Evolutionary conservation across 176 grass and related monocot species (phyloP).

Genomic region (Oryza glaberrima): DNA sequence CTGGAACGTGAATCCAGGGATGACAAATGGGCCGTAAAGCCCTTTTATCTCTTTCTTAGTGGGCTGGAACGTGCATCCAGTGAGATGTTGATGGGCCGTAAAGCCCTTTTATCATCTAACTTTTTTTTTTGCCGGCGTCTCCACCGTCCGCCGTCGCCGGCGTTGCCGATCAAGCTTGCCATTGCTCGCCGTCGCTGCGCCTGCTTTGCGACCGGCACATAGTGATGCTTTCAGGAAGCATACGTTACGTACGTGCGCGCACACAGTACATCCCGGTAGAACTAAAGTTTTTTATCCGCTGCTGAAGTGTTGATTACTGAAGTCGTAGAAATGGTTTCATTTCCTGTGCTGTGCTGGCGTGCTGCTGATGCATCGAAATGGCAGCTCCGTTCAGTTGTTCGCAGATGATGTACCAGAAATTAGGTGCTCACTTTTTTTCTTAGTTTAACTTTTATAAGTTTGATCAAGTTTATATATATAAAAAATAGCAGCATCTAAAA

Average conservation of each 20-base stretch:
- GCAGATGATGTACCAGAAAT: slow-evolving; percentile 5
- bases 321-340: not conserved
- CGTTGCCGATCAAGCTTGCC: no score
- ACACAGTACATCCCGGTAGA: not conserved
- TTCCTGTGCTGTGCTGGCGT: not conserved
- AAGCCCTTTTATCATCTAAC: not conserved
- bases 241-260: not conserved
- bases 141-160: no score
- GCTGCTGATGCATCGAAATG: not conserved
- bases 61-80: not conserved
- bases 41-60: not conserved
- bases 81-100: not conserved
- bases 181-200: no score
- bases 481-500: no score
- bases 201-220: no score
- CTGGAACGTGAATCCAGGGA: no score
- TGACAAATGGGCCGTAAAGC: not conserved
- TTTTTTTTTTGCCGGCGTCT: no score
- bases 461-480: no score
- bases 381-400: not conserved
- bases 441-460: no score
- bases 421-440: not conserved
- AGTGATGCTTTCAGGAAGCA: not conserved
- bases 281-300: not conserved
- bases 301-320: not conserved